A percentile compares a stretch with the other conserved stretches of the same genome.
phyloP scores from a whole-genome alignment of 495 filamentous ascomycete species.

The Corynascus novoguineensis region DNA sequence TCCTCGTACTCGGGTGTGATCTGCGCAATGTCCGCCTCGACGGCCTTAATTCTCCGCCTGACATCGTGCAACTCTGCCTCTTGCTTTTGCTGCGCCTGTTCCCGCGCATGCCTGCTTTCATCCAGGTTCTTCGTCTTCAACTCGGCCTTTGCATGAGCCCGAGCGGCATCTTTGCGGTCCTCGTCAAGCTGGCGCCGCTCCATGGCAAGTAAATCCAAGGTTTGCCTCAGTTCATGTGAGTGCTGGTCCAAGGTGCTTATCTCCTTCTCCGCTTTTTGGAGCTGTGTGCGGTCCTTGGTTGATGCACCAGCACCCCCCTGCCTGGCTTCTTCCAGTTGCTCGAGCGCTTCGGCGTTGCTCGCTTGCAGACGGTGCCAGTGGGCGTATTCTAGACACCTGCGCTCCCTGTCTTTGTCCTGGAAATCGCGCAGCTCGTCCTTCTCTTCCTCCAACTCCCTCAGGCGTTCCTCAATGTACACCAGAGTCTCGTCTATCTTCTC shows the following conservation, averaged over 20 bases:
- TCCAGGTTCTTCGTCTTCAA: constrained; percentile 73
- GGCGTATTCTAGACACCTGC: constrained; percentile 87
- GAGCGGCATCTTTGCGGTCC: constrained; percentile 75
- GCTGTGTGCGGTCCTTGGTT: constrained; percentile 71
- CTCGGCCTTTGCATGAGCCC: constrained; percentile 74
- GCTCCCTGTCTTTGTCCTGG: constrained; percentile 91
- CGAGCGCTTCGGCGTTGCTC: constrained; percentile 67
- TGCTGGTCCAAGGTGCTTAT: constrained; percentile 70
- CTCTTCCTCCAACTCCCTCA: constrained; percentile 89
- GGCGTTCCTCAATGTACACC: constrained; percentile 81
- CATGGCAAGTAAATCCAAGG: constrained; percentile 79
- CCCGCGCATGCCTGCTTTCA: constrained; percentile 72
- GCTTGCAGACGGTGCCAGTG: constrained; percentile 87
- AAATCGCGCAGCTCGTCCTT: constrained; percentile 90
- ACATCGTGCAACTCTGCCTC: constrained; percentile 69
- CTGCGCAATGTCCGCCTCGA: constrained; percentile 67
- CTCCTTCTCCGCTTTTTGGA: constrained; percentile 73
- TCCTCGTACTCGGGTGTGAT: constrained; percentile 69
- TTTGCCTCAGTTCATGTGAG: constrained; percentile 71
- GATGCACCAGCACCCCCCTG: constrained; percentile 76
- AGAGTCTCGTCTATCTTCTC: constrained; percentile 90
- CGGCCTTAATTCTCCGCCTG: constrained; percentile 64
- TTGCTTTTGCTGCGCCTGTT: constrained; percentile 62
- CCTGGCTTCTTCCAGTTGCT: constrained; percentile 75
- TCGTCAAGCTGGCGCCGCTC: constrained; percentile 85